A percentile compares a stretch with the other conserved stretches of the same genome.
These are phyloP conservation scores for Mycena sp. DNA, from an alignment of 1,284 basidiomycete species.

Conservation along the genomic window DNA sequence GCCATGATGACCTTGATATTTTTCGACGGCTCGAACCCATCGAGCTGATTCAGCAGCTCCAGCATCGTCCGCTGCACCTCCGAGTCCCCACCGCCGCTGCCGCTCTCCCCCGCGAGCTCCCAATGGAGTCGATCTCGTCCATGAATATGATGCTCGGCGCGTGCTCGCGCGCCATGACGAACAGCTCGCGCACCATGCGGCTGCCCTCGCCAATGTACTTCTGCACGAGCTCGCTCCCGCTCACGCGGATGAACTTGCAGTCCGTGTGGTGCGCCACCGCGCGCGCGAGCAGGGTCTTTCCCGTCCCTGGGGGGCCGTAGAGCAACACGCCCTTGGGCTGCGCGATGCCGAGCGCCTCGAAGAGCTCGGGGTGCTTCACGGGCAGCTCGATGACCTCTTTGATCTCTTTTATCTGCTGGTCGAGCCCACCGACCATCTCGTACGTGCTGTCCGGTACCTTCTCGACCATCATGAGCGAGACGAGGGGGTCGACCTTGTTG, in stretches of 20 bases:
- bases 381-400: conserved; percentile 99
- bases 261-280: conserved; percentile 99
- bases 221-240: conserved; percentile 95
- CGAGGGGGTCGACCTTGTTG: conserved; percentile 95
- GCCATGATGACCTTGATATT: conserved; percentile 99
- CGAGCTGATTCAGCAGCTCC: conserved; percentile 95
- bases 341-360: conserved; percentile 96
- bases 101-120: conserved; percentile 94
- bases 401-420: conserved; percentile 99
- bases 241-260: conserved; percentile 97
- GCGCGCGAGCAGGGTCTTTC: conserved; percentile 93
- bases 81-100: conserved; percentile 91
- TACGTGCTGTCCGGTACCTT: conserved; percentile 99
- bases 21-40: conserved; percentile 97
- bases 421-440: conserved; percentile 99
- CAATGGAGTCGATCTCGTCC: conserved; percentile 99
- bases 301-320: conserved; percentile 97
- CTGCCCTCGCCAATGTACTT: conserved; percentile 99
- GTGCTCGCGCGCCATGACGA: conserved; percentile 98
- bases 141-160: conserved; percentile 99
- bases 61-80: conserved; percentile 99
- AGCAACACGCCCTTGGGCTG: conserved; percentile 98
- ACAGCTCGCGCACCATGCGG: conserved; percentile 96
- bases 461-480: conserved; percentile 99
- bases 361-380: conserved; percentile 98